Conservation (phyloP, 2,329 filamentous ascomycete species). For the Colletotrichum sp. region DNA sequence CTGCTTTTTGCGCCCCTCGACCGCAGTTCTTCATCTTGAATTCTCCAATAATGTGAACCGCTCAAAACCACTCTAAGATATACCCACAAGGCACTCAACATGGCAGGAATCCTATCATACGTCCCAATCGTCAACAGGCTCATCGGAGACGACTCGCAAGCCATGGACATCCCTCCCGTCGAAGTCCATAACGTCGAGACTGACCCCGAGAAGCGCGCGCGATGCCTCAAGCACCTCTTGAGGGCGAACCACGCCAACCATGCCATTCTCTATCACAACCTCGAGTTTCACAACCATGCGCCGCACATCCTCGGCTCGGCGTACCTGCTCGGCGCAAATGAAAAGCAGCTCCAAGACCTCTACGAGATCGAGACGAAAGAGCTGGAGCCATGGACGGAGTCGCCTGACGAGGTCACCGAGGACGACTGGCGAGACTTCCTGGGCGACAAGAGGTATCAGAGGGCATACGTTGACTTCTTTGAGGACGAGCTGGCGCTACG, state of each 20-base stretch:
- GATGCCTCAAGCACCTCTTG: conserved; percentile 88
- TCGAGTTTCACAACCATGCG: conserved; percentile 82
- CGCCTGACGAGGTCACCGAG: conserved; percentile 81
- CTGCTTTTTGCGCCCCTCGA: neutral
- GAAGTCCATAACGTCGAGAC: conserved; percentile 82
- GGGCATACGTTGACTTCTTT: conserved; percentile 93
- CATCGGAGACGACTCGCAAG: conserved; percentile 32
- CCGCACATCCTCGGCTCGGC: conserved; percentile 84
- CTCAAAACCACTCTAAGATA: neutral
- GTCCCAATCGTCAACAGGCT: conserved; percentile 45
- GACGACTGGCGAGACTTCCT: conserved; percentile 88
- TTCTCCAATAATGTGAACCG: neutral
- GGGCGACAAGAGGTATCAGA: conserved; percentile 81
- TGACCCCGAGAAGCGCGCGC: conserved; percentile 75
- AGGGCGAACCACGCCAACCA: conserved; percentile 93
- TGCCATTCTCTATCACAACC: conserved; percentile 78
- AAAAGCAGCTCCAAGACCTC: conserved; percentile 75
- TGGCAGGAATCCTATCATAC: conserved; percentile 45
- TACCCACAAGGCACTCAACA: neutral
- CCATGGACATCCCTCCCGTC: conserved; percentile 68
- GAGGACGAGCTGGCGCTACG: conserved; percentile 83
- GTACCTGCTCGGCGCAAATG: conserved; percentile 81
- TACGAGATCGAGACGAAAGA: conserved; percentile 78
- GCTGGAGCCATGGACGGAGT: conserved; percentile 82
- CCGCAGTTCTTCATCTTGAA: neutral